Evolutionary conservation across 768 basidiomycete species (phyloP).

Genomic region (Tricholoma bakamatsutake): DNA sequence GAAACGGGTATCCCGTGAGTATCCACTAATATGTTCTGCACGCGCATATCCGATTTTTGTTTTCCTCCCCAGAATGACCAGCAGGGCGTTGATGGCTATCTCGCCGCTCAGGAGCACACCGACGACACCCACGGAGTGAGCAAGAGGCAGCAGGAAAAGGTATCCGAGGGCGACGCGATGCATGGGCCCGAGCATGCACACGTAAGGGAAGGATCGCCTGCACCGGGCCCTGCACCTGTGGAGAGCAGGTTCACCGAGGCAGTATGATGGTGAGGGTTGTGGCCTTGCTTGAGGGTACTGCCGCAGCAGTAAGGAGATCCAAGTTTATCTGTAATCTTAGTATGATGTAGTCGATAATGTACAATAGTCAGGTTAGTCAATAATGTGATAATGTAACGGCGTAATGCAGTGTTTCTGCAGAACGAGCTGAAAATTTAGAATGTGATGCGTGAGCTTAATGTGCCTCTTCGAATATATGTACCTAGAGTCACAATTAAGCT

Average conservation of each 20-base stretch:
- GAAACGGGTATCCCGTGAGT: background rate
- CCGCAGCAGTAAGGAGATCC: background rate
- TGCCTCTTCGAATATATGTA: background rate
- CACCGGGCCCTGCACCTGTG: constrained; percentile 22
- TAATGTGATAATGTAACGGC: background rate
- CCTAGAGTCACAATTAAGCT: background rate
- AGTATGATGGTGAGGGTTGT: constrained; percentile 4
- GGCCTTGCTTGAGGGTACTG: background rate
- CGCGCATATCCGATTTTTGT: constrained; percentile 21
- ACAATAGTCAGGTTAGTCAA: background rate
- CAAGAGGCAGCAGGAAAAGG: constrained; percentile 66
- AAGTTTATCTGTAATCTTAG: background rate
- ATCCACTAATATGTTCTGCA: constrained; percentile 5
- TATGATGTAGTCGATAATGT: background rate
- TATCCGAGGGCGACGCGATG: constrained; percentile 50
- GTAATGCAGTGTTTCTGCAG: background rate
- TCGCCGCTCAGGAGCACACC: constrained; percentile 8
- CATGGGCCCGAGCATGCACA: constrained; percentile 13
- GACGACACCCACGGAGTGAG: constrained; percentile 37
- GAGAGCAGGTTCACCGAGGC: constrained; percentile 26
- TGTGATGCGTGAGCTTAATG: background rate
- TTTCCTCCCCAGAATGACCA: constrained; percentile 28
- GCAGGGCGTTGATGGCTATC: constrained; percentile 15
- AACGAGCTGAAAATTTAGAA: background rate
- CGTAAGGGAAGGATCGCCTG: background rate